A percentile compares a stretch with the other conserved stretches of the same genome.
Evolutionary conservation across 352 stramenopile species (phyloP).

Genomic region (Albugo candida): DNA sequence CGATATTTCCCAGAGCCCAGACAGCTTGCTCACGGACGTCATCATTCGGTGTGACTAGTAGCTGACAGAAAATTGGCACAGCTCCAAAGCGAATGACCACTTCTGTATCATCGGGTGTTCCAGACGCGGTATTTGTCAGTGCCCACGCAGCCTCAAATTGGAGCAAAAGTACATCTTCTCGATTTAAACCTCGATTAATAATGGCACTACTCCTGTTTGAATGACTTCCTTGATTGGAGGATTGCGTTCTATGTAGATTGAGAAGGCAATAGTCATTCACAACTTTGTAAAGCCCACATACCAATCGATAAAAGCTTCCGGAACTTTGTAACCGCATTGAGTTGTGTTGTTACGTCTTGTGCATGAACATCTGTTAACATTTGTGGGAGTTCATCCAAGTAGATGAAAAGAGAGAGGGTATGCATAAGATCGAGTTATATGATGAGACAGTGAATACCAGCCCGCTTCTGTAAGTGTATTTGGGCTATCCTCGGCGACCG

Average conservation of each 20-base stretch:
- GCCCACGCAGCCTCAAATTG: slow-evolving; percentile 99
- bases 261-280: neutral
- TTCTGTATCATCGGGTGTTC: slow-evolving; percentile 93
- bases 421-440: too few relatives aligned
- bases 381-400: slow-evolving; percentile 87
- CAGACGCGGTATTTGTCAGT: slow-evolving; percentile 98
- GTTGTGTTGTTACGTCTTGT: slow-evolving; percentile 78
- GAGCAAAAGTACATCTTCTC: slow-evolving; percentile 80
- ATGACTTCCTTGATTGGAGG: slow-evolving; percentile 99
- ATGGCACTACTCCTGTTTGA: slow-evolving; percentile 91
- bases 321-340: slow-evolving; percentile 96
- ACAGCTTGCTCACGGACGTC: slow-evolving; percentile 92
- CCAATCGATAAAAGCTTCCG: slow-evolving; percentile 95
- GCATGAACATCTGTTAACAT: slow-evolving; percentile 89
- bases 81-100: slow-evolving; percentile 94
- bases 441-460: neutral
- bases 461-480: neutral
- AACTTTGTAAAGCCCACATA: slow-evolving; percentile 12
- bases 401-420: slow-evolving; percentile 4
- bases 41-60: slow-evolving; percentile 92
- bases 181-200: slow-evolving; percentile 97
- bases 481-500: neutral
- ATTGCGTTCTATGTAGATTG: slow-evolving; percentile 85
- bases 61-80: slow-evolving; percentile 93
- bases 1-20: slow-evolving; percentile 99